A percentile compares a stretch with the other conserved stretches of the same genome.
Evolutionary conservation across 164 flowering plant genomes (phyloP).

Genomic region (Aristolochia fimbriata): DNA sequence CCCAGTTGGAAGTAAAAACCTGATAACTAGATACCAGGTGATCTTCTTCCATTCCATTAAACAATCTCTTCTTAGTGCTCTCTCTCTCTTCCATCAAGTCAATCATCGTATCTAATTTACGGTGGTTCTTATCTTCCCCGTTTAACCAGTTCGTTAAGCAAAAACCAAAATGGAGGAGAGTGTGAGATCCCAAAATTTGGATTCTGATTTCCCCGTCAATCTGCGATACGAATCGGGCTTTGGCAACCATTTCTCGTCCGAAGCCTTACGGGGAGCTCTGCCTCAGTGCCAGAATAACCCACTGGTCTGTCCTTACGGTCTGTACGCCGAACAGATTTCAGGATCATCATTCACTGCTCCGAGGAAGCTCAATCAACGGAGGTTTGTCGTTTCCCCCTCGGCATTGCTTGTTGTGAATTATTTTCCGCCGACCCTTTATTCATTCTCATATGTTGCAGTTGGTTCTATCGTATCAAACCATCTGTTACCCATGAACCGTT

Average conservation of each 20-base stretch:
- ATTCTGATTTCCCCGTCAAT: constrained; percentile 3
- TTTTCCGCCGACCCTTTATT: not conserved
- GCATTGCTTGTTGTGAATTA: not conserved
- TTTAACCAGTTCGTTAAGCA: too few relatives aligned
- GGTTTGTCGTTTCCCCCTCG: constrained; percentile 22
- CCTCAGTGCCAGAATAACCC: constrained; percentile 82
- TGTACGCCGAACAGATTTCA: constrained; percentile 93
- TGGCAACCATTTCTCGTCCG: constrained; percentile 78
- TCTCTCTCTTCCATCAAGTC: too few relatives aligned
- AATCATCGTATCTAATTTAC: too few relatives aligned
- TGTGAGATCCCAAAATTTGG: too few relatives aligned
- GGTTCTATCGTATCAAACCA: constrained; percentile 89
- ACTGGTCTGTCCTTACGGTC: constrained; percentile 74
- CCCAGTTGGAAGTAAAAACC: too few relatives aligned
- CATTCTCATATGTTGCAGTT: constrained; percentile 30
- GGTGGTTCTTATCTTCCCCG: too few relatives aligned
- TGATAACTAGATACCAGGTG: too few relatives aligned
- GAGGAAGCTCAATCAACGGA: constrained; percentile 65
- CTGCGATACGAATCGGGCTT: constrained; percentile 60
- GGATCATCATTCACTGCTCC: constrained; percentile 93
- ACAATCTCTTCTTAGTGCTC: too few relatives aligned
- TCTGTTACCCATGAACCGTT: constrained; percentile 96
- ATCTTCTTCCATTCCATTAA: too few relatives aligned
- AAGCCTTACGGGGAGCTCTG: constrained; percentile 70
- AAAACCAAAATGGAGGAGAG: too few relatives aligned